Conservation (phyloP, 2,329 filamentous ascomycete genomes). For the Colletotrichum falcatum region DNA sequence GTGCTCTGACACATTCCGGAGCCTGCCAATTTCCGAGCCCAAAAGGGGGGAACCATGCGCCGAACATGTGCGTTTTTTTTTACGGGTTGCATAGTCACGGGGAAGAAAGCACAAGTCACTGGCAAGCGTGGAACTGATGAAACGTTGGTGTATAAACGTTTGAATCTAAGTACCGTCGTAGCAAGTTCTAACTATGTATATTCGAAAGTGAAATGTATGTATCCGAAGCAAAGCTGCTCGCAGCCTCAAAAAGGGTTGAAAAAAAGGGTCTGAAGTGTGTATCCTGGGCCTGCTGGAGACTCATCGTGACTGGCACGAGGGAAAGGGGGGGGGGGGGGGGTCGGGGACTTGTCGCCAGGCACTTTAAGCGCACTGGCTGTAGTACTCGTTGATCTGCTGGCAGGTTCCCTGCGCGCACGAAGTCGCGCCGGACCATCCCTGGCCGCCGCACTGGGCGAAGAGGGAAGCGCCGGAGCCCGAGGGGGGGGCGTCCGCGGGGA, state of each 20-base stretch:
- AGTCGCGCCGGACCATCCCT: constrained; percentile 45
- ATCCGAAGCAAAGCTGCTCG: not conserved
- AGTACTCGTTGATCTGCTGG: constrained; percentile 44
- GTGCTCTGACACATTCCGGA: no score
- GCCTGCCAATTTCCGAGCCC: not conserved
- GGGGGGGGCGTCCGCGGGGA: not conserved
- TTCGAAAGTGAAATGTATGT: not conserved
- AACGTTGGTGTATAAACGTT: not conserved
- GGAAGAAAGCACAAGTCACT: not conserved
- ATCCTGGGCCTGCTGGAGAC: not conserved
- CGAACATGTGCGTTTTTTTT: not conserved
- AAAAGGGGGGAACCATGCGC: not conserved
- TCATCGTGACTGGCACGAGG: not conserved
- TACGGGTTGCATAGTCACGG: not conserved
- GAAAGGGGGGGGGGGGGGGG: no score
- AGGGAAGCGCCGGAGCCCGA: constrained; percentile 32
- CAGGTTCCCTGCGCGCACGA: constrained; percentile 46
- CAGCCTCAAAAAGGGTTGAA: not conserved
- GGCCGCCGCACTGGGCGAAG: constrained; percentile 44
- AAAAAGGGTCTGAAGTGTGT: not conserved
- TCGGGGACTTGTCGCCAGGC: not conserved
- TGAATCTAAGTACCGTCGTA: not conserved
- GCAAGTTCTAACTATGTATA: not conserved
- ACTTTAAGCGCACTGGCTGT: constrained; percentile 26
- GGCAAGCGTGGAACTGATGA: not conserved